Evolutionary conservation across 2,329 filamentous ascomycete species (phyloP).

Genomic region (Phyllosticta capitalensis): DNA sequence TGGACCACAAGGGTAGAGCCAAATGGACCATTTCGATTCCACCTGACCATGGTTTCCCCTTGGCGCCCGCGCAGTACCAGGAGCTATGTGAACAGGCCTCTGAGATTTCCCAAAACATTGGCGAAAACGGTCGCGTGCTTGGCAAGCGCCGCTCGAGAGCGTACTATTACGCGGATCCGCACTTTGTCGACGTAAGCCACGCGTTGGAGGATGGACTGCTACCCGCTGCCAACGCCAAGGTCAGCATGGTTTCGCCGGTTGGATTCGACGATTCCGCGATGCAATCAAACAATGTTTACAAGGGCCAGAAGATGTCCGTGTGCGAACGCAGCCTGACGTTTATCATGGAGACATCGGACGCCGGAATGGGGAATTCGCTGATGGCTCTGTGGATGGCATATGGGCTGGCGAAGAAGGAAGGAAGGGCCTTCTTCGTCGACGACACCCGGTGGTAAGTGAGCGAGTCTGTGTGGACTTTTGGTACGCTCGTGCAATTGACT

Average conservation of each 20-base stretch:
- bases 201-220: constrained; percentile 58
- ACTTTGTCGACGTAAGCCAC: constrained; percentile 66
- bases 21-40: constrained; percentile 81
- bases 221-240: constrained; percentile 30
- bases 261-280: constrained; percentile 13
- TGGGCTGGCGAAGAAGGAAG: constrained; percentile 64
- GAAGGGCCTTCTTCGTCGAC: constrained; percentile 72
- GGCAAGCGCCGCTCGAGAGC: constrained; percentile 32
- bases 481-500: background rate
- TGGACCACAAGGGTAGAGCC: constrained; percentile 52
- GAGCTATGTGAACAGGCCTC: constrained; percentile 60
- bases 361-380: constrained; percentile 66
- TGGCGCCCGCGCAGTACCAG: constrained; percentile 55
- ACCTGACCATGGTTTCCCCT: constrained; percentile 53
- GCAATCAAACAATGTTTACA: constrained; percentile 3
- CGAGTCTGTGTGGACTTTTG: background rate
- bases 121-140: constrained; percentile 13
- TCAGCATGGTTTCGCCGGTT: constrained; percentile 18
- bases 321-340: constrained; percentile 69
- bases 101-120: constrained; percentile 45
- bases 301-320: constrained; percentile 37
- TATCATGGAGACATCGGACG: constrained; percentile 63
- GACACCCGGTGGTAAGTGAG: constrained; percentile 58
- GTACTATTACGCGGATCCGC: constrained; percentile 55
- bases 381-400: constrained; percentile 80